Percentiles rank a stretch among this genome's conserved stretches.
Evolutionary conservation across 2,329 filamentous ascomycete species (phyloP).

Genomic region (Aspergillus persii): DNA sequence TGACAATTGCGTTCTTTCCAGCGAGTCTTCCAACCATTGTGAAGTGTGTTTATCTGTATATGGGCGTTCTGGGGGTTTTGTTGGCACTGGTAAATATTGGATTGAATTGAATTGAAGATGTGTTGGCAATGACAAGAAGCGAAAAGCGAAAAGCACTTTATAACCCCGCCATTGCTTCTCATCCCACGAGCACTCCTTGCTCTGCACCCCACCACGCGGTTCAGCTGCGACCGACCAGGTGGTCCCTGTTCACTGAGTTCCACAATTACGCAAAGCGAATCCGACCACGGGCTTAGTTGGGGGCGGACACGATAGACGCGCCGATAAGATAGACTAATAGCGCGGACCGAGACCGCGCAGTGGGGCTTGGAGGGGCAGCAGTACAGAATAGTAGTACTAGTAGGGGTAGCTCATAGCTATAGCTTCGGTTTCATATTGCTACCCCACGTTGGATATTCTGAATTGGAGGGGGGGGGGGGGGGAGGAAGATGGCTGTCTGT

Average conservation of each 20-base stretch:
- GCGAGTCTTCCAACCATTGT: constrained; percentile 22
- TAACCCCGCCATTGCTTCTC: not conserved
- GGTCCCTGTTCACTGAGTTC: not conserved
- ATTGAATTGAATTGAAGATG: too few species aligned
- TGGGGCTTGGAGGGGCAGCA: not conserved
- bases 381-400: too few species aligned
- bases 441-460: too few species aligned
- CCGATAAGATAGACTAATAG: not conserved
- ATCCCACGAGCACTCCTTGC: not conserved
- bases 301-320: not conserved
- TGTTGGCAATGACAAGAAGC: too few species aligned
- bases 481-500: too few species aligned
- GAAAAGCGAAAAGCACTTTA: not conserved
- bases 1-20: constrained; percentile 23
- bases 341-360: not conserved
- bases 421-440: too few species aligned
- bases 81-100: not conserved
- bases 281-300: not conserved
- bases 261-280: not conserved
- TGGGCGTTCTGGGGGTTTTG: not conserved
- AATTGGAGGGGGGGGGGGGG: too few species aligned
- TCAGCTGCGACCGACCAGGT: not conserved
- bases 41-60: not conserved
- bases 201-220: not conserved
- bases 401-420: too few species aligned